phyloP scores from a whole-genome alignment of 78 protist species.

The Chrysochromulina parva region DNA sequence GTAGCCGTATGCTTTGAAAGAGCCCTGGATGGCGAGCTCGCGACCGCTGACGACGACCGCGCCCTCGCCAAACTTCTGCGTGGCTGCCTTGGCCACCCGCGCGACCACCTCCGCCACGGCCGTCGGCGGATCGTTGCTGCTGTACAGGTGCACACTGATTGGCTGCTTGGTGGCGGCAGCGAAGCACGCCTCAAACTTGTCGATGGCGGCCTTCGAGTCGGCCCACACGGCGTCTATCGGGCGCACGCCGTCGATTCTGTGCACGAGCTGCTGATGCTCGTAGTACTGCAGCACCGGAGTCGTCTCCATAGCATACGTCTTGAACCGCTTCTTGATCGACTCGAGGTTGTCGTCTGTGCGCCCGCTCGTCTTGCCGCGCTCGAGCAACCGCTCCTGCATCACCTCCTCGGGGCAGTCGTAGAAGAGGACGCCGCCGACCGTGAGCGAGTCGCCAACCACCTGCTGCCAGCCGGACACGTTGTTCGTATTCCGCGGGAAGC shows the following conservation, averaged over 20 bases:
- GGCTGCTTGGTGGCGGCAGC: neutral
- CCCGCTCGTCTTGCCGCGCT: constrained; percentile 63
- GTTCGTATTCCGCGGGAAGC: constrained; percentile 78
- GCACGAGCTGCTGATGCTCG: neutral
- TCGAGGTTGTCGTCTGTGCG: constrained; percentile 72
- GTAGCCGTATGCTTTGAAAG: neutral
- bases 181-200: too few species aligned
- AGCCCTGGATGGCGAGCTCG: neutral
- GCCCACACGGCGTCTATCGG: neutral
- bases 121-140: neutral
- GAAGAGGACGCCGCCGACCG: neutral
- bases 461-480: constrained; percentile 5
- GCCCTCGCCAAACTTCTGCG: neutral
- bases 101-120: neutral
- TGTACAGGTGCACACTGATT: neutral
- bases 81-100: neutral
- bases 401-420: constrained; percentile 48
- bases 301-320: neutral
- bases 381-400: constrained; percentile 46
- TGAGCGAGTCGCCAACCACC: neutral
- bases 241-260: neutral
- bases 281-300: constrained; percentile 36
- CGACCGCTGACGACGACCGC: neutral
- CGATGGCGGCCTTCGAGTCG: neutral
- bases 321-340: constrained; percentile 55